phyloP scores from a whole-genome alignment of 2,329 filamentous ascomycete genomes.

The Fusarium solani-melongenae region DNA sequence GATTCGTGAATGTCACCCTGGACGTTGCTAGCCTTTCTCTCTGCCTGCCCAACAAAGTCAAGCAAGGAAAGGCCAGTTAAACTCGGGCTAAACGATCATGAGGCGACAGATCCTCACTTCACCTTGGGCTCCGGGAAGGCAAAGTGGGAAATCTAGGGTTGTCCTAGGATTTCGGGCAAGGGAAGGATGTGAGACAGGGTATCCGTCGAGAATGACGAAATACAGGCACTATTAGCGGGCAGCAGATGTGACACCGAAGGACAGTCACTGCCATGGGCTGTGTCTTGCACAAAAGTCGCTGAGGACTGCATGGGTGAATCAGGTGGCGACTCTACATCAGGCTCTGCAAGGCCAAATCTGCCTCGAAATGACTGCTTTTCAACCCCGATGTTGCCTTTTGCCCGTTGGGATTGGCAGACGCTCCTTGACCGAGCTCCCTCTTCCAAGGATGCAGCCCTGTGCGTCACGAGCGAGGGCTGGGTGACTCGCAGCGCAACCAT shows the following conservation, averaged over 20 bases:
- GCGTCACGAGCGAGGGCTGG: conserved; percentile 29
- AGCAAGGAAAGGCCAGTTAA: not conserved
- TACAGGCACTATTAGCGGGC: conserved; percentile 1
- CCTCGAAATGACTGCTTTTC: not conserved
- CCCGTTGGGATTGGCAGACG: not conserved
- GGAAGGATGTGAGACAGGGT: not conserved
- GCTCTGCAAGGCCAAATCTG: not conserved
- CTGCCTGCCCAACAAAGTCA: not conserved
- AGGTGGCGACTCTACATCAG: conserved; percentile 6
- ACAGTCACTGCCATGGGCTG: not conserved
- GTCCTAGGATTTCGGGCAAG: not conserved
- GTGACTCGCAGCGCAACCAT: conserved; percentile 18
- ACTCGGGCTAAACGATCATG: not conserved
- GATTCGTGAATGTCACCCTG: not conserved
- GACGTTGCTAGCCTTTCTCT: not conserved
- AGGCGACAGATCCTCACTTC: not conserved
- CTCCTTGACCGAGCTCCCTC: not conserved
- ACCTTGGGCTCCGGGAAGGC: conserved; percentile 1
- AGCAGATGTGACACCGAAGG: not conserved
- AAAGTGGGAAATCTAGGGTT: not conserved
- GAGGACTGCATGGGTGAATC: conserved; percentile 13
- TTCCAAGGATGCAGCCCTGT: conserved; percentile 13
- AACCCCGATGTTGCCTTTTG: not conserved
- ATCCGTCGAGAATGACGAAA: conserved; percentile 20
- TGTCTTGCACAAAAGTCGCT: not conserved